Conservation (phyloP, 176 grass and related monocot species). For the Triticum dicoccoides region DNA sequence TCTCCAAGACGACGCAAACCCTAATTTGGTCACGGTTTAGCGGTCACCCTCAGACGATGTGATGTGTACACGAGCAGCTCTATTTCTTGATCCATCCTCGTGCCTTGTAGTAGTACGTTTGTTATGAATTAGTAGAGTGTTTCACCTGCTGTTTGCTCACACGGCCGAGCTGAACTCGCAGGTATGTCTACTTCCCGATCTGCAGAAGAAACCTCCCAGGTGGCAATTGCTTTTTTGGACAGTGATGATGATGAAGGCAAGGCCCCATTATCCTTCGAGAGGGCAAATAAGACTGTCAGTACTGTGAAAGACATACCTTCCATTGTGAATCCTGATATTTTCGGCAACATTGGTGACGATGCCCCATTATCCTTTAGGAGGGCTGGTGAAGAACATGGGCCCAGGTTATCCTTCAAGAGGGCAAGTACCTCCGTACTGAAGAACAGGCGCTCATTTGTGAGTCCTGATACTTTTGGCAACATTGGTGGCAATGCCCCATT, state of each 20-base stretch:
- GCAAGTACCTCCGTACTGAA: too few species aligned
- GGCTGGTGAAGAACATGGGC: too few species aligned
- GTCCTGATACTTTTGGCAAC: too few species aligned
- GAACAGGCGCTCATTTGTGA: too few species aligned
- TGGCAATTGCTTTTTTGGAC: background rate
- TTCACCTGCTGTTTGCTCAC: background rate
- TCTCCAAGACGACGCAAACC: background rate
- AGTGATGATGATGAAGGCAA: background rate
- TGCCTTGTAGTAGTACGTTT: background rate
- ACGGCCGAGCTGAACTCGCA: background rate
- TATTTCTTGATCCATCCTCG: background rate
- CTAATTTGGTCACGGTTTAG: background rate
- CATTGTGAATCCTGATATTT: background rate
- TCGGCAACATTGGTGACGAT: background rate
- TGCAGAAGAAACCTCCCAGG: background rate
- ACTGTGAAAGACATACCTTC: constrained; percentile 28
- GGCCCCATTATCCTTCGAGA: constrained; percentile 40
- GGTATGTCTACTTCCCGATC: constrained; percentile 6
- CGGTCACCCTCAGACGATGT: background rate
- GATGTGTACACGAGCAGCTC: background rate
- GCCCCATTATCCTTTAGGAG: background rate
- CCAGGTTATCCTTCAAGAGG: background rate
- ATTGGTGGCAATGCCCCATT: too few species aligned
- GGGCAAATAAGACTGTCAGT: background rate
- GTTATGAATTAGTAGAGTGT: background rate